Evolutionary conservation across 2,329 filamentous ascomycete genomes (phyloP), one percentile per base, ranked within the genome.

Genomic region (Plenodomus lindquistii): DNA sequence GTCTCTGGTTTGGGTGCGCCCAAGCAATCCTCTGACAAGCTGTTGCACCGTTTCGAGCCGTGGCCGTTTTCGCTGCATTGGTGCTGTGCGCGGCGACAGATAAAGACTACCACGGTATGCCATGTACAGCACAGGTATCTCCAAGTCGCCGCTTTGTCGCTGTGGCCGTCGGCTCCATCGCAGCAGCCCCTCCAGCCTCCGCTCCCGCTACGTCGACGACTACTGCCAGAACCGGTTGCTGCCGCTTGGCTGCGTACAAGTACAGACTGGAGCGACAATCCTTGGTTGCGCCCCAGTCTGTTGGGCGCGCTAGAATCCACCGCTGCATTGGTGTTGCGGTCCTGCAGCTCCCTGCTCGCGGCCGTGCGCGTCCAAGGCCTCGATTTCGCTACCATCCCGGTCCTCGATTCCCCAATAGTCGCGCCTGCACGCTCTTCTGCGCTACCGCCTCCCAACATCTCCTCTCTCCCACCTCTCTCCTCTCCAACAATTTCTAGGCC

Each of bases 401-500:
- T 53, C 44, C 57, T 47, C 51, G 50, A 50, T 55, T 53, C 55
- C 54, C 62, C 64, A 66, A 67, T 67, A 67, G 60, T 60, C 65
- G 60, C 62, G 51, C 60, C 65, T 63, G 61, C 61, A 60, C 59
- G 54, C 49, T 52, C 49, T 53, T 53, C 52, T 61, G 60, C 63
- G 60, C 65, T 62, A 65, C 61, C 59, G 59, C 57, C 58, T 50
- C 68, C 64, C 68, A 69, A 69, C 66, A 69, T 58, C 60, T 55
- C 54, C 45, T 55, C 49, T 52, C 52, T 46, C 46, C 55, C 42
- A 42, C 38, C 43, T 55, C 51, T 52, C 54, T 58, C 47, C 52
- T 57, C 60, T 55, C 60, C 60, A 60, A 52, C 59, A 58, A 50
- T 59, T 60, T 50, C 60, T 56, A 58, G 65, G 66, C 65, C 67